Base-by-base conservation (phyloP, 176 grass and related monocot species). In the Musa acuminata region DNA sequence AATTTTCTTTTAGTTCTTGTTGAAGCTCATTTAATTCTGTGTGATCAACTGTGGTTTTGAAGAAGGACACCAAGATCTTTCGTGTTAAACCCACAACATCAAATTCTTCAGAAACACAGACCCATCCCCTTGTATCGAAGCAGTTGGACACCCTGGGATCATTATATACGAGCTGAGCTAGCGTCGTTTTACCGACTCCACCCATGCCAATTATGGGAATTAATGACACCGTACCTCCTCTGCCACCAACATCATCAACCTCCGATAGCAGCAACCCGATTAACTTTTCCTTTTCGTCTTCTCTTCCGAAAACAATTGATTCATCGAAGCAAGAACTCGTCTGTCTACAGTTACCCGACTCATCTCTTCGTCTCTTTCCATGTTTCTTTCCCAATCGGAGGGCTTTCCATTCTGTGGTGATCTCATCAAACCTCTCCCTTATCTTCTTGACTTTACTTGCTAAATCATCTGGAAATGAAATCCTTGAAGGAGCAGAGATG, bases 81-180 rank as follows among this genome's bases (percentile, higher is more conserved):
- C 55, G 79, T 51, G 72, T 82, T n/a, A 82, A 26, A 19, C 6
- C 69, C 52, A 51, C 64, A 22, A 82, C 67, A 79, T 81, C 57
- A 64, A 75, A 86, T 25, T 55, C 60, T 53, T 79, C 70, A 43
- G 75, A 82, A 11, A 86, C 75, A 63, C 77, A 77, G 11, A 82
- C n/a, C 84, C 84, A 86, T 72, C 69, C 74, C 29, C 16, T 68
- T 13, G 74, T 23, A 27, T 79, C 75, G 49, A 79, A 79, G 60
- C 55, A 10, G n/a, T 59, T 65, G 1, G 2, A 19, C 11, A 76
- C 66, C 70, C 84, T 78, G 19, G 0, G 8, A 49, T 87, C 80
- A 79, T 82, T 82, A 13, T 62, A 79, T 8, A 82, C 79, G 79
- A 87, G 75, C 81, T 82, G 80, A 51, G 75, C 80, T 50, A 87